These are phyloP conservation scores for Coemansia sp. DNA, from an alignment of 192 early-diverging fungal genomes.

Conservation along the genomic window DNA sequence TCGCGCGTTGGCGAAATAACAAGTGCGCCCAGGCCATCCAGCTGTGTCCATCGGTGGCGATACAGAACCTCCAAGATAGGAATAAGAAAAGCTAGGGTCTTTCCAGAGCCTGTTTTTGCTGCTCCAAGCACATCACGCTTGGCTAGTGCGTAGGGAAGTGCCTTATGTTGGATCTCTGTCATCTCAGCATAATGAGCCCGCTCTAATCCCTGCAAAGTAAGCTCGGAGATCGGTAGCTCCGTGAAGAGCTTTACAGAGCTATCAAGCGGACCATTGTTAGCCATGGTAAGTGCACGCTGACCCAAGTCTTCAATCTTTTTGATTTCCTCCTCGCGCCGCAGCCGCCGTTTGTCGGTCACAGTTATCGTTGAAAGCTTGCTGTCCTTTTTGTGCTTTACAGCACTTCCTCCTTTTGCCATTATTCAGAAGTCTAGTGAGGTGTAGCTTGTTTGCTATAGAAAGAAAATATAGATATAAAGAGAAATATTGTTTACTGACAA, in stretches of 20 bases:
- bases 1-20: slow-evolving; percentile 85
- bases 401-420: not conserved
- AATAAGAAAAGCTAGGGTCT: slow-evolving; percentile 77
- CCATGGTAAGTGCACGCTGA: slow-evolving; percentile 35
- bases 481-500: not conserved
- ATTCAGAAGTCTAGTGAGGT: not conserved
- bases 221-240: slow-evolving; percentile 40
- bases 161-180: slow-evolving; percentile 91
- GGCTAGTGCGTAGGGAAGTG: slow-evolving; percentile 67
- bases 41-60: slow-evolving; percentile 76
- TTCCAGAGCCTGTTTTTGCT: slow-evolving; percentile 84
- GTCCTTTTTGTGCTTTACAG: slow-evolving; percentile 8
- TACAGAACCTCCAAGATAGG: slow-evolving; percentile 84
- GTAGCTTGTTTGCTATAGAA: not conserved
- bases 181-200: slow-evolving; percentile 84
- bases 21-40: slow-evolving; percentile 78
- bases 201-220: slow-evolving; percentile 68
- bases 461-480: not conserved
- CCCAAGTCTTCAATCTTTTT: slow-evolving; percentile 39
- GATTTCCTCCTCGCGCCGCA: slow-evolving; percentile 32
- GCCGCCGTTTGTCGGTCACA: slow-evolving; percentile 31
- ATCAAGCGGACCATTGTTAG: slow-evolving; percentile 17
- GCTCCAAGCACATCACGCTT: slow-evolving; percentile 78
- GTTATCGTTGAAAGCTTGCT: slow-evolving; percentile 7
- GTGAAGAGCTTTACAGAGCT: slow-evolving; percentile 24